Percentiles rank a stretch among this genome's conserved stretches.
These are phyloP conservation scores for Boletus reticuloceps DNA, from an alignment of 768 basidiomycete species.

Conservation along the genomic window DNA sequence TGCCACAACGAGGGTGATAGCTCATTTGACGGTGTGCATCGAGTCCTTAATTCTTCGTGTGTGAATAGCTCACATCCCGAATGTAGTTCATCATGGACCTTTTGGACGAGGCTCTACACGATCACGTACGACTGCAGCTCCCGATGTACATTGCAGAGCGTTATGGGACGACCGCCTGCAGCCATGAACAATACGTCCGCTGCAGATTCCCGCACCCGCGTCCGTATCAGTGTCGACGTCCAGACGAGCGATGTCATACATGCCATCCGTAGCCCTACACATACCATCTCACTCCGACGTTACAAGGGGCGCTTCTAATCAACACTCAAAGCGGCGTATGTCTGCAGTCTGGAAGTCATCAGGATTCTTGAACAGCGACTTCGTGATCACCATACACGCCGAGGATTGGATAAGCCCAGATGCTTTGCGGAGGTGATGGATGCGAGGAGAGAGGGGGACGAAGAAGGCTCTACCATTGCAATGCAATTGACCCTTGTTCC, in stretches of 20 bases:
- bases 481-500: slow-evolving; percentile 58
- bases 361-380: slow-evolving; percentile 45
- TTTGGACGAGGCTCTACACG: slow-evolving; percentile 44
- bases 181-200: slow-evolving; percentile 34
- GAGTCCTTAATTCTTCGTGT: not conserved
- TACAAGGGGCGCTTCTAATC: slow-evolving; percentile 36
- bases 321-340: slow-evolving; percentile 39
- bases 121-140: slow-evolving; percentile 54
- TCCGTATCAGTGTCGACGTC: slow-evolving; percentile 43
- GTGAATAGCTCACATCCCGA: not conserved
- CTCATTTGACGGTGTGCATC: slow-evolving; percentile 41
- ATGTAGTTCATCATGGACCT: slow-evolving; percentile 52
- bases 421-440: slow-evolving; percentile 51
- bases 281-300: slow-evolving; percentile 33
- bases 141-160: slow-evolving; percentile 50
- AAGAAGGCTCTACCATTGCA: slow-evolving; percentile 36
- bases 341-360: slow-evolving; percentile 40
- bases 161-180: slow-evolving; percentile 47
- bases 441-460: slow-evolving; percentile 1
- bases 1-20: slow-evolving; percentile 37
- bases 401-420: slow-evolving; percentile 49
- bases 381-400: slow-evolving; percentile 49
- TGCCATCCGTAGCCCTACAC: slow-evolving; percentile 43
- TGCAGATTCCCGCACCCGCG: slow-evolving; percentile 31
- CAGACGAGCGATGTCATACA: slow-evolving; percentile 48